phyloP scores from a whole-genome alignment of 2,329 filamentous ascomycete genomes.

The Drechslerella stenobrocha region DNA sequence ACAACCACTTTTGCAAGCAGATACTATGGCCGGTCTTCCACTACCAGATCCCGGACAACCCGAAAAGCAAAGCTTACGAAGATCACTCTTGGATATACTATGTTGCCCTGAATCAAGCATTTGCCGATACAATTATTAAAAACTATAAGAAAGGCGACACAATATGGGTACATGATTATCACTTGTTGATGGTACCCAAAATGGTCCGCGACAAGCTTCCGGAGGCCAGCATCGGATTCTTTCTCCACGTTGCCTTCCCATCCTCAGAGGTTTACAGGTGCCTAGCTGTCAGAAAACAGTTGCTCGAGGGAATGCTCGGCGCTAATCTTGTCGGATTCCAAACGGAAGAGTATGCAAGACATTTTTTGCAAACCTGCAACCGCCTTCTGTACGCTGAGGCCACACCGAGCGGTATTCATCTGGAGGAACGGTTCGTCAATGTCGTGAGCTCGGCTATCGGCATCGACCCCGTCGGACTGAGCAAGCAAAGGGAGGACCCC shows the following conservation, averaged over 20 bases:
- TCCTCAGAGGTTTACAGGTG: slow-evolving; percentile 96
- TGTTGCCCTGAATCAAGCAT: slow-evolving; percentile 85
- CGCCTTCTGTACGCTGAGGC: slow-evolving; percentile 88
- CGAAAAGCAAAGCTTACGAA: slow-evolving; percentile 96
- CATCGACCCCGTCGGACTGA: slow-evolving; percentile 79
- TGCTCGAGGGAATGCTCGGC: slow-evolving; percentile 88
- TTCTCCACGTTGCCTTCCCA: slow-evolving; percentile 91
- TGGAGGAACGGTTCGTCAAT: slow-evolving; percentile 91
- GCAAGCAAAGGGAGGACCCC: slow-evolving; percentile 69
- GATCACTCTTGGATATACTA: slow-evolving; percentile 98
- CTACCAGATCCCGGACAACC: slow-evolving; percentile 96
- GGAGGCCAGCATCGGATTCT: slow-evolving; percentile 94
- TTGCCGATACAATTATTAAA: slow-evolving; percentile 84
- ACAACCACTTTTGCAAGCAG: slow-evolving; percentile 94
- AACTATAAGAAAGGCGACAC: slow-evolving; percentile 92
- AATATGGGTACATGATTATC: slow-evolving; percentile 96
- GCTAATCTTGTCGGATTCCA: slow-evolving; percentile 93
- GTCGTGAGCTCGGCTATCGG: slow-evolving; percentile 84
- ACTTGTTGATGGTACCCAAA: slow-evolving; percentile 80
- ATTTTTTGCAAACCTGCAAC: slow-evolving; percentile 95
- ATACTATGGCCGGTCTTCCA: slow-evolving; percentile 98
- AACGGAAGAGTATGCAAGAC: slow-evolving; percentile 86
- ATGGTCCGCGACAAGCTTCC: slow-evolving; percentile 90
- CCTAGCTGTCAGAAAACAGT: slow-evolving; percentile 78
- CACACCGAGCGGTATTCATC: slow-evolving; percentile 80